Conservation (phyloP, 2,329 filamentous ascomycete species). For the Stemphylium beticola region DNA sequence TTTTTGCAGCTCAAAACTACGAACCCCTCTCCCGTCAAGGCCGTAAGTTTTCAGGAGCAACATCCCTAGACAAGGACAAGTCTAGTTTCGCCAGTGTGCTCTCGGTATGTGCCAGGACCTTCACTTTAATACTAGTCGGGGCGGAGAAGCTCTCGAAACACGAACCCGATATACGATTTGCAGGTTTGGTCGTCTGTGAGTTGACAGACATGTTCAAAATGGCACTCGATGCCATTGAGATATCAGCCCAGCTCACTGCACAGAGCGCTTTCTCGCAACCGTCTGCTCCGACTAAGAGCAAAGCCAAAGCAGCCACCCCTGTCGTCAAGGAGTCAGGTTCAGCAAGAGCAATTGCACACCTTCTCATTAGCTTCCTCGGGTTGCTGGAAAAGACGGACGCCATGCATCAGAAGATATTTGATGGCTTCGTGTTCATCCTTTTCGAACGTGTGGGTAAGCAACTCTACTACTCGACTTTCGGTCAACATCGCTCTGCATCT, state of each 20-base stretch:
- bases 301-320: constrained; percentile 7
- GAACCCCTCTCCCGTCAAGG: constrained; percentile 24
- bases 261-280: constrained; percentile 1
- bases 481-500: constrained; percentile 32
- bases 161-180: constrained; percentile 18
- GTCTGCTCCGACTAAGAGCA: constrained; percentile 10
- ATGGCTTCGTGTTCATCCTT: constrained; percentile 52
- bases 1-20: constrained; percentile 26
- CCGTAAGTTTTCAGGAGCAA: constrained; percentile 7
- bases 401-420: constrained; percentile 51
- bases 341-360: constrained; percentile 38
- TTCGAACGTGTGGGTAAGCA: constrained; percentile 49
- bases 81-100: constrained; percentile 36
- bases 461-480: constrained; percentile 51
- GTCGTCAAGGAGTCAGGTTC: constrained; percentile 31
- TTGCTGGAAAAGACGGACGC: constrained; percentile 44
- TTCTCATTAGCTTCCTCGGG: constrained; percentile 47
- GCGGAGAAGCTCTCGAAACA: constrained; percentile 27
- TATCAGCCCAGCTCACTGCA: constrained; percentile 32
- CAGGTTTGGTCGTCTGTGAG: constrained; percentile 38
- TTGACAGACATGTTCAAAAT: constrained; percentile 48
- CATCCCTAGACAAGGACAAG: constrained; percentile 29
- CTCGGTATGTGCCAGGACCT: constrained; percentile 38
- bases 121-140: constrained; percentile 42
- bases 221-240: constrained; percentile 41